Evolutionary conservation across 2,329 filamentous ascomycete genomes (phyloP).

Genomic region (Fulvia fulva): DNA sequence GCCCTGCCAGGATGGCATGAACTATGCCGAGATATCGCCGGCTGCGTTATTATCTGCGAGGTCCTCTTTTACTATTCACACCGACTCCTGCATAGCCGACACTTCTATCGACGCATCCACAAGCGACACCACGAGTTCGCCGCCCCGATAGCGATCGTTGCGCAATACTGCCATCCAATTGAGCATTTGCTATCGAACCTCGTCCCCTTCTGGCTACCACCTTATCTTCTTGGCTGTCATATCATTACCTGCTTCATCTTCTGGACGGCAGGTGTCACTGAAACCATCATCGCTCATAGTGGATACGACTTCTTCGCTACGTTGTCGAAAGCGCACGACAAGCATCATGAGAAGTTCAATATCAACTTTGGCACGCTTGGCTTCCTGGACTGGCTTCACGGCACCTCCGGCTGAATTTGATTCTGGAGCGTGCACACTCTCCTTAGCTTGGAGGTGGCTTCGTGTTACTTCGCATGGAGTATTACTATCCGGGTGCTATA

Average conservation of each 20-base stretch:
- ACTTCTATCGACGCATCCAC: conserved; percentile 6
- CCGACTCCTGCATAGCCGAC: conserved; percentile 1
- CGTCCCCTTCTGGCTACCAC: conserved; percentile 3
- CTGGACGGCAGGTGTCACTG: background rate
- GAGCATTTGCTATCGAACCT: conserved; percentile 5
- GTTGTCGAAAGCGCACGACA: conserved; percentile 4
- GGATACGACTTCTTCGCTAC: conserved; percentile 5
- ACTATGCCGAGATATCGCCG: background rate
- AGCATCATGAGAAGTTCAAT: conserved; percentile 6
- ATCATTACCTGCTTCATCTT: conserved; percentile 2
- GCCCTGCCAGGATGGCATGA: background rate
- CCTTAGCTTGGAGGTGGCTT: no score
- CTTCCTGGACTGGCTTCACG: conserved; percentile 5
- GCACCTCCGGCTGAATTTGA: background rate
- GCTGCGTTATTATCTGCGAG: conserved; percentile 3
- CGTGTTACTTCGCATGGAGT: background rate
- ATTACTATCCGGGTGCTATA: background rate
- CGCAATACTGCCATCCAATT: conserved; percentile 6
- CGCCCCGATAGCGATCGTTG: conserved; percentile 2
- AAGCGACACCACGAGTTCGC: conserved; percentile 9
- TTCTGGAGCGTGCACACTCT: no score
- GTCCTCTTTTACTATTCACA: conserved; percentile 7
- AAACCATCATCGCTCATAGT: conserved; percentile 2
- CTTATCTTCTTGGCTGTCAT: conserved; percentile 4
- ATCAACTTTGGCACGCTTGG: conserved; percentile 9